Evolutionary conservation across 1,284 basidiomycete genomes (phyloP).

Genomic region (Psilocybe mexicana): DNA sequence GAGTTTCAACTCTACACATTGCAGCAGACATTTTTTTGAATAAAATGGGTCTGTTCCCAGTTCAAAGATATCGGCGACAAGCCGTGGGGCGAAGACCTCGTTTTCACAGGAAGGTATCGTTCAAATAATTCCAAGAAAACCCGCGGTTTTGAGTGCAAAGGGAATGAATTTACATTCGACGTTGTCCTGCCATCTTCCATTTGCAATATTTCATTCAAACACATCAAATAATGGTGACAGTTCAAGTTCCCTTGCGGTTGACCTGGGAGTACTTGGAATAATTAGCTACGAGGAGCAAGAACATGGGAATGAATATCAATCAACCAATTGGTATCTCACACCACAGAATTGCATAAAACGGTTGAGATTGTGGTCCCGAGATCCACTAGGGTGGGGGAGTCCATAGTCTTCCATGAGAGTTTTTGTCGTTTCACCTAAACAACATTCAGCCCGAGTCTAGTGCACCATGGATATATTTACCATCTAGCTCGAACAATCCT

Average conservation of each 20-base stretch:
- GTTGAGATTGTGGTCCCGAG: constrained; percentile 47
- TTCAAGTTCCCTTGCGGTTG: constrained; percentile 14
- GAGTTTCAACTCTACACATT: background rate
- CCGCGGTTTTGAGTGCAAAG: no score
- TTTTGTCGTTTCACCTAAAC: constrained; percentile 34
- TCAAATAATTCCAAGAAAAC: no score
- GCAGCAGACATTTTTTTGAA: no score
- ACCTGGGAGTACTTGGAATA: constrained; percentile 20
- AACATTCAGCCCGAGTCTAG: background rate
- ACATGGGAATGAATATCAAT: constrained; percentile 15
- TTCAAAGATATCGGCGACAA: no score
- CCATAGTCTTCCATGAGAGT: constrained; percentile 45
- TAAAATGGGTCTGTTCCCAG: background rate
- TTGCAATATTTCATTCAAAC: background rate
- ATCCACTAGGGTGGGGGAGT: constrained; percentile 30
- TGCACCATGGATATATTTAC: constrained; percentile 30
- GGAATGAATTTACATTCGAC: no score
- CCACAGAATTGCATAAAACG: constrained; percentile 53
- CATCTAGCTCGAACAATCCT: constrained; percentile 44
- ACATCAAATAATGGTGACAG: background rate
- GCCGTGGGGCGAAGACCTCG: no score
- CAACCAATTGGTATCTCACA: constrained; percentile 45
- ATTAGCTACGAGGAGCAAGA: constrained; percentile 12
- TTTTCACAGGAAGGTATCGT: no score
- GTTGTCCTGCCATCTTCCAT: no score